Percentiles rank a stretch among this genome's conserved stretches.
phyloP scores from a whole-genome alignment of 148 eudicot species.

The Vaccinium macrocarpon region DNA sequence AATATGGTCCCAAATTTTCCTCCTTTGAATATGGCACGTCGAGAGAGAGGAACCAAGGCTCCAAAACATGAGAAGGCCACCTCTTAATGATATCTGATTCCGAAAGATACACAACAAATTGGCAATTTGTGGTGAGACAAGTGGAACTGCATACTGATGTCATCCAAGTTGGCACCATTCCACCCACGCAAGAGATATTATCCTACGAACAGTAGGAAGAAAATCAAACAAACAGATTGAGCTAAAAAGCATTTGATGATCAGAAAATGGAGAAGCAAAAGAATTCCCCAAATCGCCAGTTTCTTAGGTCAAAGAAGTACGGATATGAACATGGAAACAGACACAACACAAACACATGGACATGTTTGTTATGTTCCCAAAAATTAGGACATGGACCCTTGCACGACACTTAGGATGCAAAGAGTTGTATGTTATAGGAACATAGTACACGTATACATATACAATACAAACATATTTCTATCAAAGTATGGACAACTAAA shows the following conservation, averaged over 20 bases:
- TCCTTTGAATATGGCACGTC: not conserved
- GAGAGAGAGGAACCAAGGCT: not conserved
- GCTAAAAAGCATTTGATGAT: not conserved
- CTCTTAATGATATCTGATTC: not conserved
- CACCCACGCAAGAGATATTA: not conserved
- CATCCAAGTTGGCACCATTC: conserved; percentile 10
- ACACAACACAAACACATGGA: not conserved
- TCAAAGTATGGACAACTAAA: not conserved
- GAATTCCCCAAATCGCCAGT: not conserved
- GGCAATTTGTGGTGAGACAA: not conserved
- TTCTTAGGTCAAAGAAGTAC: not conserved
- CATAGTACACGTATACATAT: not conserved
- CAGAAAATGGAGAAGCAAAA: not conserved
- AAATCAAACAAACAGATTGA: not conserved
- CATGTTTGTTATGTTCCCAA: not conserved
- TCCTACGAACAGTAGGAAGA: conserved; percentile 5
- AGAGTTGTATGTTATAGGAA: not conserved
- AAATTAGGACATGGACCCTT: not conserved
- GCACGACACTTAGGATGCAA: not conserved
- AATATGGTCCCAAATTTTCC: conserved; percentile 3
- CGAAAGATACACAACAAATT: not conserved
- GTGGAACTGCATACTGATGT: not conserved
- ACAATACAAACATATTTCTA: not conserved
- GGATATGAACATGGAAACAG: not conserved
- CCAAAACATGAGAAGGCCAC: not conserved